phyloP scores from a whole-genome alignment of 176 grass and related monocot species.

The Coix lacrymajobi region DNA sequence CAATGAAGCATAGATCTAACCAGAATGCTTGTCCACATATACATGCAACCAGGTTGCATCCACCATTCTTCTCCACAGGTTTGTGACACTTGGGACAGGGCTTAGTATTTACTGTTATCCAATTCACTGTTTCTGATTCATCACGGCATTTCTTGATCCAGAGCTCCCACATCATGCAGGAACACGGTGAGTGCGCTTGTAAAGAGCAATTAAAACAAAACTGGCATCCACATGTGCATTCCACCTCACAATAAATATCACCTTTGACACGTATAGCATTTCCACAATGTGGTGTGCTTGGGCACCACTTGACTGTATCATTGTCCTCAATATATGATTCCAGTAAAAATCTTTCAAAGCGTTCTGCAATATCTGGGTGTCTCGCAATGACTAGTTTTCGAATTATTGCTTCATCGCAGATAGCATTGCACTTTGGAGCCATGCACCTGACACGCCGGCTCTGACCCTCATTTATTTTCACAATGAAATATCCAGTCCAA shows the following conservation, averaged over 20 bases:
- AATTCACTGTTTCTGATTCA: slow-evolving; percentile 79
- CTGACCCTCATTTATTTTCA: slow-evolving; percentile 85
- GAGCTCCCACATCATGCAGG: slow-evolving; percentile 75
- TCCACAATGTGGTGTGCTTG: slow-evolving; percentile 76
- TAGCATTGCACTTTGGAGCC: slow-evolving; percentile 66
- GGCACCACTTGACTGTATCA: slow-evolving; percentile 89
- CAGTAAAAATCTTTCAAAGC: slow-evolving; percentile 74
- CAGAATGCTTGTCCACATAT: slow-evolving; percentile 87
- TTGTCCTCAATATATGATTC: slow-evolving; percentile 95
- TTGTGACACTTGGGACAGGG: slow-evolving; percentile 88
- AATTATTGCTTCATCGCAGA: slow-evolving; percentile 71
- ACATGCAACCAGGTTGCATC: slow-evolving; percentile 77
- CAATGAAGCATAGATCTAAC: slow-evolving; percentile 45
- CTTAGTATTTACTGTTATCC: slow-evolving; percentile 89
- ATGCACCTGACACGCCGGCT: slow-evolving; percentile 76
- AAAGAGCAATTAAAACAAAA: slow-evolving; percentile 90
- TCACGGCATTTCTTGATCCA: slow-evolving; percentile 77
- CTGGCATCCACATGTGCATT: slow-evolving; percentile 76
- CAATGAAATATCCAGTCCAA: slow-evolving; percentile 83
- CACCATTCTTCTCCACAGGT: slow-evolving; percentile 83
- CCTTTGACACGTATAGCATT: slow-evolving; percentile 83
- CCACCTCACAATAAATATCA: slow-evolving; percentile 79
- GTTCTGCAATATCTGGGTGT: slow-evolving; percentile 56
- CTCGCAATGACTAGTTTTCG: slow-evolving; percentile 62
- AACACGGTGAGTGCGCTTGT: slow-evolving; percentile 80